These are phyloP conservation scores for Cytospora schulzeri DNA, from an alignment of 2,329 filamentous ascomycete genomes.

Conservation along the genomic window DNA sequence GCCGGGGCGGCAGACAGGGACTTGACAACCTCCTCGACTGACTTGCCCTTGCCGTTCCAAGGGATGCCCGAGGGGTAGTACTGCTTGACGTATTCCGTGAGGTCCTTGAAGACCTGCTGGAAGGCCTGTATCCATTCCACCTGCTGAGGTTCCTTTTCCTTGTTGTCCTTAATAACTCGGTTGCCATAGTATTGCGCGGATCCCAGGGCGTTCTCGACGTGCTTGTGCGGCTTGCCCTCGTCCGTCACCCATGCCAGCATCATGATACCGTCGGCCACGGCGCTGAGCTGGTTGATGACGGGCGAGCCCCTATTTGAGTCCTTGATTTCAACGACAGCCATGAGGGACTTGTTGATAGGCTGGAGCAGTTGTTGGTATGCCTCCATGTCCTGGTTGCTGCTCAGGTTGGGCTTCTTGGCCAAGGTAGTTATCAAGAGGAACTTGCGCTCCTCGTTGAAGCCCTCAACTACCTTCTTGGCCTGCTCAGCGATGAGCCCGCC, in stretches of 20 bases:
- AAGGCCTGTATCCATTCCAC: slow-evolving; percentile 91
- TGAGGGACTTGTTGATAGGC: slow-evolving; percentile 81
- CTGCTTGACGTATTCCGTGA: slow-evolving; percentile 81
- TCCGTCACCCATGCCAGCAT: slow-evolving; percentile 89
- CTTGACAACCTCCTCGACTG: slow-evolving; percentile 67
- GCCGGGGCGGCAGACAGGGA: slow-evolving; percentile 56
- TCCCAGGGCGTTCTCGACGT: slow-evolving; percentile 79
- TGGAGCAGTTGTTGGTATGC: slow-evolving; percentile 78
- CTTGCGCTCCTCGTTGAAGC: slow-evolving; percentile 83
- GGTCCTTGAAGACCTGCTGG: slow-evolving; percentile 84
- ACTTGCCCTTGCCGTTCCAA: slow-evolving; percentile 81
- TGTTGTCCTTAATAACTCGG: slow-evolving; percentile 86
- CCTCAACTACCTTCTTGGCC: slow-evolving; percentile 57
- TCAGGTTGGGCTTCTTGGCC: slow-evolving; percentile 84
- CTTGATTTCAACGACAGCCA: slow-evolving; percentile 76
- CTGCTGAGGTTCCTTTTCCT: slow-evolving; percentile 76
- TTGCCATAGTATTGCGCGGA: slow-evolving; percentile 95
- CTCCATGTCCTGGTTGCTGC: slow-evolving; percentile 55
- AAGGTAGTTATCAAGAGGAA: slow-evolving; percentile 88
- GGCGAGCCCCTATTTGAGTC: slow-evolving; percentile 77
- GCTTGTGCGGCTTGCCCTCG: slow-evolving; percentile 79
- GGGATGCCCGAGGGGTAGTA: slow-evolving; percentile 77
- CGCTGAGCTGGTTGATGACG: slow-evolving; percentile 79
- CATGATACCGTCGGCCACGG: slow-evolving; percentile 87
- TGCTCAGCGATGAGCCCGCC: slow-evolving; percentile 80